These are phyloP conservation scores for Neofusicoccum sp. DNA, from an alignment of 2,329 filamentous ascomycete genomes.

Conservation along the genomic window DNA sequence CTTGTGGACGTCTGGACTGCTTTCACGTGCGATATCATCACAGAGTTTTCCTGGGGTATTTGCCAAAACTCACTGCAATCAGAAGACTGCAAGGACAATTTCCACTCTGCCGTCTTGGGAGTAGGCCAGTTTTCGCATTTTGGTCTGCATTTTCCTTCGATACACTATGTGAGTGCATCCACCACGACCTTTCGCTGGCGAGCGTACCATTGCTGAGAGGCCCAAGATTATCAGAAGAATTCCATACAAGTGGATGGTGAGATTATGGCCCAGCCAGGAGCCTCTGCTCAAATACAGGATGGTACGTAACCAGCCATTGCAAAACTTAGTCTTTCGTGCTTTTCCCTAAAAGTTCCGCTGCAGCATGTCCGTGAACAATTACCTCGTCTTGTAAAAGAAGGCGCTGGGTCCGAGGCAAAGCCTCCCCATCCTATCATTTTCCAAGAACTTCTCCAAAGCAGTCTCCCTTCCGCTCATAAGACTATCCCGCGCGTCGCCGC, in stretches of 20 bases:
- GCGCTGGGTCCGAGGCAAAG: not conserved
- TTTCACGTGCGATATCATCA: conserved; percentile 50
- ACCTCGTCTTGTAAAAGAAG: not conserved
- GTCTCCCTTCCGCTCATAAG: not conserved
- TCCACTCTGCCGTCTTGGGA: not conserved
- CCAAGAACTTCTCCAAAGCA: not conserved
- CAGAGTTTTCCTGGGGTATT: conserved; percentile 45
- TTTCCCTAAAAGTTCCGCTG: not conserved
- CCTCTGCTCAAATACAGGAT: not conserved
- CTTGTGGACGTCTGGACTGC: conserved; percentile 30
- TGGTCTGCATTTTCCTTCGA: not conserved
- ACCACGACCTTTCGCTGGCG: not conserved
- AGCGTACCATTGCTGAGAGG: not conserved
- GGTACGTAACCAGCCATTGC: not conserved
- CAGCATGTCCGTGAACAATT: not conserved
- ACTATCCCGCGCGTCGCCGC: not conserved
- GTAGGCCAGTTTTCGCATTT: not conserved
- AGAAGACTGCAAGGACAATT: conserved; percentile 32
- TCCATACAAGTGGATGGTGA: not conserved
- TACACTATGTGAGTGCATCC: not conserved
- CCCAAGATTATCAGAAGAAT: not conserved
- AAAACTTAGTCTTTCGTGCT: not conserved
- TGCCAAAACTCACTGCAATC: conserved; percentile 37
- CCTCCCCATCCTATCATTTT: not conserved
- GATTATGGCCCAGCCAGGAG: not conserved